phyloP scores from a whole-genome alignment of 2,329 filamentous ascomycete species.

The Diaporthe citrichinensis region DNA sequence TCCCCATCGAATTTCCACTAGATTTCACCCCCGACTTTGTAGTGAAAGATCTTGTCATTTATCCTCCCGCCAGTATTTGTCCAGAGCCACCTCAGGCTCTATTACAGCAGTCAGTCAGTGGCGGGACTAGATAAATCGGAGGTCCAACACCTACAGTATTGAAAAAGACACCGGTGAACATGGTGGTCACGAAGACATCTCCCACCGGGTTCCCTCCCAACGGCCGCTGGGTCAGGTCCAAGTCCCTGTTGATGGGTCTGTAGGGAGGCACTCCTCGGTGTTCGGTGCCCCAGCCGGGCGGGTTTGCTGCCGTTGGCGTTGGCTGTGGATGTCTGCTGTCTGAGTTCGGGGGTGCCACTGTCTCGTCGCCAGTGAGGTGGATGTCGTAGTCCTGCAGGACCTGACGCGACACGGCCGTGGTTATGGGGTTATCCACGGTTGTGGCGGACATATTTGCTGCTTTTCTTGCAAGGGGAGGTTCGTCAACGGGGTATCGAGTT shows the following conservation, averaged over 20 bases:
- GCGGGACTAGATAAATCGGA: neutral
- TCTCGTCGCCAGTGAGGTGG: slow-evolving; percentile 43
- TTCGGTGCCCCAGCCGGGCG: slow-evolving; percentile 45
- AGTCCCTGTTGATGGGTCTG: slow-evolving; percentile 47
- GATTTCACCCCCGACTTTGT: slow-evolving; percentile 47
- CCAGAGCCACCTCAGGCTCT: slow-evolving; percentile 46
- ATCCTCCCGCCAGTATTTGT: slow-evolving; percentile 45
- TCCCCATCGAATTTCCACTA: slow-evolving; percentile 22
- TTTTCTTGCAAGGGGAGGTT: neutral
- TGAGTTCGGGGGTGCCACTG: slow-evolving; percentile 41
- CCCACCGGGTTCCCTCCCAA: slow-evolving; percentile 46
- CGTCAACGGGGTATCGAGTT: neutral
- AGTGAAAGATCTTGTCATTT: slow-evolving; percentile 44
- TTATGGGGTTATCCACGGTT: slow-evolving; percentile 45
- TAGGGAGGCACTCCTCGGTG: slow-evolving; percentile 49
- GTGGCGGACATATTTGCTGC: slow-evolving; percentile 45
- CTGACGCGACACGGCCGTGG: slow-evolving; percentile 42
- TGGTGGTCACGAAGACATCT: slow-evolving; percentile 46
- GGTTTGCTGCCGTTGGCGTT: slow-evolving; percentile 44
- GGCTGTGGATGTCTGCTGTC: slow-evolving; percentile 43
- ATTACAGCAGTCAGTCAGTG: neutral
- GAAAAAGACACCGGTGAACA: slow-evolving; percentile 49
- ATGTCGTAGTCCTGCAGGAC: slow-evolving; percentile 50
- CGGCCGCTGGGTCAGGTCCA: slow-evolving; percentile 46
- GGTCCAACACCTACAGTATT: slow-evolving; percentile 45